A percentile compares a stretch with the other conserved stretches of the same genome.
Evolutionary conservation across 1,139 yeast genomes (phyloP).

Genomic region (Taphrina wiesneri): DNA sequence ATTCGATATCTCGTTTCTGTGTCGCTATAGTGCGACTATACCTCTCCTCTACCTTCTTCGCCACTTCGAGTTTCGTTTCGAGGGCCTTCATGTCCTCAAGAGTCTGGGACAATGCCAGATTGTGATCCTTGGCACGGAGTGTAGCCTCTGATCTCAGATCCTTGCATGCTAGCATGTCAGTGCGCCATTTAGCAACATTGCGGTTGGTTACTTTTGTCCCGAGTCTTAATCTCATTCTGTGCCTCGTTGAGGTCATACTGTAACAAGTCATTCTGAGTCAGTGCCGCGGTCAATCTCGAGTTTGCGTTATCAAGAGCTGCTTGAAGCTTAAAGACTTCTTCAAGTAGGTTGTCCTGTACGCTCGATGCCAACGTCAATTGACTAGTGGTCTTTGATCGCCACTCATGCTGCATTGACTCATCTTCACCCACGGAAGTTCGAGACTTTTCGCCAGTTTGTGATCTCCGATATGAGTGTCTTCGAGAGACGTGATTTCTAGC

Average conservation of each 20-base stretch:
- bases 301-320: neutral
- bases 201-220: neutral
- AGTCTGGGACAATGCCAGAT: neutral
- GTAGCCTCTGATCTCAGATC: neutral
- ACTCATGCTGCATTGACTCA: neutral
- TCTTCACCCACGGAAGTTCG: neutral
- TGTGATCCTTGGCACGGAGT: neutral
- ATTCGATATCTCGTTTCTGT: constrained; percentile 6
- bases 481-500: neutral
- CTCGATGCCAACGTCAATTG: neutral
- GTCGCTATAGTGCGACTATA: neutral
- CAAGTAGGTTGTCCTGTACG: constrained; percentile 11
- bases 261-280: constrained; percentile 6
- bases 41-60: constrained; percentile 2
- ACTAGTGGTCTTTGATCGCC: neutral
- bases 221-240: neutral
- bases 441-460: neutral
- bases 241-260: neutral
- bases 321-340: constrained; percentile 8
- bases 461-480: neutral
- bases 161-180: neutral
- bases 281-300: neutral
- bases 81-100: neutral
- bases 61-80: constrained; percentile 6
- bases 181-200: neutral